Percentiles rank a stretch among this genome's conserved stretches.
phyloP scores from a whole-genome alignment of 2,329 filamentous ascomycete genomes.

The Epichloe uncinata region DNA sequence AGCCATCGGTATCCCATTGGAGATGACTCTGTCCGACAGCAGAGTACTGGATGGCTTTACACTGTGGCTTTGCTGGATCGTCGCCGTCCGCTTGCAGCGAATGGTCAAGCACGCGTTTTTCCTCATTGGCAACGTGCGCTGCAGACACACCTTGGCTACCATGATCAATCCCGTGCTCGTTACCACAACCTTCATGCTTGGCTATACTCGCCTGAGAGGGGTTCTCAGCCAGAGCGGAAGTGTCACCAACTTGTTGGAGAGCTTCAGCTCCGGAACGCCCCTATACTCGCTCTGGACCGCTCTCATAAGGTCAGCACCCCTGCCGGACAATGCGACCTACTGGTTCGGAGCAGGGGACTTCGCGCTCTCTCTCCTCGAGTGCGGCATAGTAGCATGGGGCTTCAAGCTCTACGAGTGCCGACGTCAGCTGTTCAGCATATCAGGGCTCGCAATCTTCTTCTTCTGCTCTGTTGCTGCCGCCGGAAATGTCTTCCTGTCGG shows the following conservation, averaged over 20 bases:
- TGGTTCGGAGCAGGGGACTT: slow-evolving; percentile 35
- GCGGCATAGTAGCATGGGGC: slow-evolving; percentile 38
- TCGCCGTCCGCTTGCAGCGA: slow-evolving; percentile 24
- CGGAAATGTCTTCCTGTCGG: slow-evolving; percentile 29
- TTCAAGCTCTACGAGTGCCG: slow-evolving; percentile 40
- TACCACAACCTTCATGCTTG: slow-evolving; percentile 30
- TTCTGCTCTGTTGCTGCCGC: slow-evolving; percentile 25
- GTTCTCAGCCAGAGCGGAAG: slow-evolving; percentile 14
- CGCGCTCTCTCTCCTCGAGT: slow-evolving; percentile 34
- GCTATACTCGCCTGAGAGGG: slow-evolving; percentile 28
- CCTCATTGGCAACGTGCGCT: slow-evolving; percentile 4
- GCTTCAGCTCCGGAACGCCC: slow-evolving; percentile 22
- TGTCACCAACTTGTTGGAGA: slow-evolving; percentile 16
- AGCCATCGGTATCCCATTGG: slow-evolving; percentile 28
- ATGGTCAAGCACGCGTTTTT: slow-evolving; percentile 16
- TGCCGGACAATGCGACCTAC: slow-evolving; percentile 8
- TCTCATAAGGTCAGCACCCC: slow-evolving; percentile 1
- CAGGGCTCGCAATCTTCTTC: slow-evolving; percentile 25
- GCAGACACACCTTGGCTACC: slow-evolving; percentile 23
- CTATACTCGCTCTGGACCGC: slow-evolving; percentile 23
- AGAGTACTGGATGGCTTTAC: slow-evolving; percentile 31
- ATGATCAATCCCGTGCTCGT: slow-evolving; percentile 35
- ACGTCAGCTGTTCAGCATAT: slow-evolving; percentile 28
- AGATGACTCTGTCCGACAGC: slow-evolving; percentile 18
- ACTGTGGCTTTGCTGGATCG: slow-evolving; percentile 37